Evolutionary conservation across 345 rosid genomes (phyloP), one percentile per base, ranked within the genome.

Genomic region (Gynandropsis gynandra): DNA sequence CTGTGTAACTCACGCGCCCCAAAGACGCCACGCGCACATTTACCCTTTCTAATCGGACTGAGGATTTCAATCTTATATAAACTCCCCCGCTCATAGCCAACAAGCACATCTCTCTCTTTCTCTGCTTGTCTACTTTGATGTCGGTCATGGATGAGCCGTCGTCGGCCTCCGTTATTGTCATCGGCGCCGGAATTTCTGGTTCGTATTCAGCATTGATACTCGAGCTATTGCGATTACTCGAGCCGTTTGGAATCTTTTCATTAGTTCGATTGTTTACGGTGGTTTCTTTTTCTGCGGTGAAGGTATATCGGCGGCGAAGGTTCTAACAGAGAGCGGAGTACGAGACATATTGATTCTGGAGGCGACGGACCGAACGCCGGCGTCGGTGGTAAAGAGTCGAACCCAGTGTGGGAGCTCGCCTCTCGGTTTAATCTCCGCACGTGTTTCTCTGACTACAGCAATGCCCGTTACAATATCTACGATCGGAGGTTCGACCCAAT

Each of bases 111-210:
- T 46, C 41, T 10, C 42, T 38, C 19, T 32, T 21, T 48, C 48
- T 17, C 31, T n/a, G n/a, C 38, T 15, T 50, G 45, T 53, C 83
- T 1, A 52, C 82, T n/a, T n/a, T n/a, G n/a, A n/a, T n/a, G n/a
- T n/a, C n/a, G n/a, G n/a, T n/a, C n/a, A n/a, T n/a, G n/a, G n/a
- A n/a, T n/a, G n/a, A n/a, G n/a, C n/a, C n/a, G 45, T 54, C 76
- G 47, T 65, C 75, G 45, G 59, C 82, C 69, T 77, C 96, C 73
- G 87, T 82, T 65, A 78, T 87, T 73, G 48, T 87, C 60, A 72
- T 90, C 81, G 98, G 98, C 53, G 98, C 98, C 32, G 98, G 98
- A 10, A 65, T 87, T 65, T 90, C 98, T 65, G 98, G 96, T 90
- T 6, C 42, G 31, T 13, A 18, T 27, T 12, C 18, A 17, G 9